Evolutionary conservation across 441 rosid genomes (phyloP), one percentile per base, ranked within the genome.

Genomic region (Corymbia calophylla): DNA sequence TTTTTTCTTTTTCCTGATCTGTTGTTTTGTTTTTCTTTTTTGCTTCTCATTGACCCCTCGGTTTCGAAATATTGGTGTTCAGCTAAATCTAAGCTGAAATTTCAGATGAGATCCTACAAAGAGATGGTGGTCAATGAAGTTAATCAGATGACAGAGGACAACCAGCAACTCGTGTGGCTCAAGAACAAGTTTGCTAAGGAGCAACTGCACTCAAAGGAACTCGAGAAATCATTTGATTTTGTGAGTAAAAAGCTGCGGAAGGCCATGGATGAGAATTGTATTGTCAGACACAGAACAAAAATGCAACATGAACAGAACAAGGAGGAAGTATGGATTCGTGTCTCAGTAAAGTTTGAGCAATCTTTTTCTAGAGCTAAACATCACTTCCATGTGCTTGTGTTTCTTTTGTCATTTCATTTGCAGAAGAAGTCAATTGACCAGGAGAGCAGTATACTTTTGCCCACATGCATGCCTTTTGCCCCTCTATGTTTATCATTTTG

Each of bases 231-330:
- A 73, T 88, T 95, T 80, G 94, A 90, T 23, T 87, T 93, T 11
- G 90, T 97, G 87, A 91, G 91, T 39, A 95, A 94, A 92, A 96
- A 93, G 95, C 95, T 96, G 91, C 95, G 97, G 13, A 90, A 94
- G 92, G 95, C 95, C 6, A 90, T 91, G 66, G 95, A 95, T 91
- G 98, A 97, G 73, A 94, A 93, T 60, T 94, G 95, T 11, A 96
- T 96, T 55, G 99, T 96, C 19, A 93, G 95, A 87, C 97, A 94
- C 80, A 95, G 98, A 89, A 95, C 97, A 25, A 94, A 93, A 92
- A 91, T 94, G 94, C 98, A 96, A 84, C 97, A 96, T 86, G 96
- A 95, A 88, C 95, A 95, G 91, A 94, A 93, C 94, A 94, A 94
- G 91, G 98, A 95, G 91, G 99, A 95, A 98, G 99, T 97, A 92